Evolutionary conservation across 1,284 basidiomycete genomes (phyloP), one percentile per base, ranked within the genome.

Genomic region (Papiliotrema nemorosa): DNA sequence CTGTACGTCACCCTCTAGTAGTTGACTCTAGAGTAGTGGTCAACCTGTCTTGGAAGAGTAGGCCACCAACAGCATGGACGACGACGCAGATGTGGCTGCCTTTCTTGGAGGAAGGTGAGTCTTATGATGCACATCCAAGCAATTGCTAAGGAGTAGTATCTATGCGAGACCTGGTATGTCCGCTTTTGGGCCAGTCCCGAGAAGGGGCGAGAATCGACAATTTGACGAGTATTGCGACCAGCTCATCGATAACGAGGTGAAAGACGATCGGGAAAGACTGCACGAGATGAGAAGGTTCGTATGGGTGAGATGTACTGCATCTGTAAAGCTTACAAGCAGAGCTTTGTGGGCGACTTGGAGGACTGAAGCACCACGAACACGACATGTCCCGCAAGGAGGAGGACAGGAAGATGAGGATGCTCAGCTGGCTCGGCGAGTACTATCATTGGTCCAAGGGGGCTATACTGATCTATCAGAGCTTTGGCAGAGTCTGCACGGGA

Each of bases 331-430:
- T 27, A 51, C 5, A 9, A 9, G 25, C 47, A 69, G 67, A 33
- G 69, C 69, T 13, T 60, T 66, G 1, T 72, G 69, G 69, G 57
- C 62, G 3, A 72, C 69, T 2, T 70, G 65, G 67, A 56, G 49
- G 29, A 63, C 53, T 0, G 55, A 52, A 7, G 63, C 63, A 35
- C 51, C 54, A 3, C n/a, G 41, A n/a, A n/a, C 47, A 13, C 0
- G 40, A 24, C 22, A 44, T 21, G 12, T 38, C 21, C 33, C 51
- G 14, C 13, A 26, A 14, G 37, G 43, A 14, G 14, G 13, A 33
- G 22, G 25, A 26, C 18, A 22, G 10, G 48, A 38, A 10, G 54
- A 57, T 1, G 69, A 69, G 35, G 67, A 70, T 39, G 66, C 63
- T 20, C 62, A 72, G 37, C 54, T 72, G 2, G 62, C 59, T 6